These are phyloP conservation scores for Ustilago hordei DNA, from an alignment of 1,284 basidiomycete genomes.

Conservation along the genomic window DNA sequence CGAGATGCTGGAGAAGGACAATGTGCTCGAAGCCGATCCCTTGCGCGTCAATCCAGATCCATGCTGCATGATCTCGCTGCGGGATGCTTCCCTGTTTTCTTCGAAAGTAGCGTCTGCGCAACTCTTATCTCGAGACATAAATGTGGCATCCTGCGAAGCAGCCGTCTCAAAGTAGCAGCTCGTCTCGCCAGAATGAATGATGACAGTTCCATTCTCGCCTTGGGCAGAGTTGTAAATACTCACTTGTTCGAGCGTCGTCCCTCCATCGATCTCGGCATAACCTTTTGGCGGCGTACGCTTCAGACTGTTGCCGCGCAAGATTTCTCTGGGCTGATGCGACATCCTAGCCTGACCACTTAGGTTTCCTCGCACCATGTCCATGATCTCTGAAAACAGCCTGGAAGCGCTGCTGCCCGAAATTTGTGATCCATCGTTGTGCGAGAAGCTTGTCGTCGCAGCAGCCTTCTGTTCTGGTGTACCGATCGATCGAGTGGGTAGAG, in stretches of 20 bases:
- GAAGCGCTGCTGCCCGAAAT: slow-evolving; percentile 18
- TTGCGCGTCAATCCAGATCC: slow-evolving; percentile 8
- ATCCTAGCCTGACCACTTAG: not conserved
- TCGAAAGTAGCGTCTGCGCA: not conserved
- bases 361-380: slow-evolving; percentile 32
- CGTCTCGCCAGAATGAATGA: slow-evolving; percentile 20
- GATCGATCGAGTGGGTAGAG: not conserved
- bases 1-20: slow-evolving; percentile 25
- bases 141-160: not conserved
- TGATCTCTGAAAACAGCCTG: slow-evolving; percentile 34
- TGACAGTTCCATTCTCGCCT: slow-evolving; percentile 3
- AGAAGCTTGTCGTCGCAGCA: slow-evolving; percentile 16
- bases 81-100: not conserved
- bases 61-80: not conserved
- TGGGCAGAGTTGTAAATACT: slow-evolving; percentile 9
- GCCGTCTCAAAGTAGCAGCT: slow-evolving; percentile 15
- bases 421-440: slow-evolving; percentile 14
- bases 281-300: slow-evolving; percentile 18
- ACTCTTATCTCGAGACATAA: not conserved
- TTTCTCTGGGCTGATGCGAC: slow-evolving; percentile 1
- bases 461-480: not conserved
- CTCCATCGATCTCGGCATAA: slow-evolving; percentile 22
- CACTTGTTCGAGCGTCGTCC: slow-evolving; percentile 1
- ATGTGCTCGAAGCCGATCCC: slow-evolving; percentile 20
- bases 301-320: not conserved